These are phyloP conservation scores for Boletus eberwhitei DNA, from an alignment of 768 basidiomycete species.

Conservation along the genomic window DNA sequence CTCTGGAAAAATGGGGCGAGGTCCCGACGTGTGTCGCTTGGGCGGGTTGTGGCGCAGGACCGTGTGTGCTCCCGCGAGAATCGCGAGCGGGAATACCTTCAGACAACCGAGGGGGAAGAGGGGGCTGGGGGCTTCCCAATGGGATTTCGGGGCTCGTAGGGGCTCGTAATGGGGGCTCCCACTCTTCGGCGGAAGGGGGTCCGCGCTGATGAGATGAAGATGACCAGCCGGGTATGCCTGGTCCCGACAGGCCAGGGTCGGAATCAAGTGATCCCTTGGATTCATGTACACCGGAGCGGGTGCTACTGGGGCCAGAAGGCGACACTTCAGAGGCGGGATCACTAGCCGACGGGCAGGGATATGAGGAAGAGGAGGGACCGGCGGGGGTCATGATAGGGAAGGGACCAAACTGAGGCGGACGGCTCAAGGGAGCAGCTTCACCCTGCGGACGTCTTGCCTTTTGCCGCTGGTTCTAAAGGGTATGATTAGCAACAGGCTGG, in stretches of 20 bases:
- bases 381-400: slow-evolving; percentile 47
- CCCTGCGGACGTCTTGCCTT: slow-evolving; percentile 76
- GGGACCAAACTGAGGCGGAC: slow-evolving; percentile 60
- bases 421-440: slow-evolving; percentile 50
- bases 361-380: slow-evolving; percentile 23
- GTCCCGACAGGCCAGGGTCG: slow-evolving; percentile 46
- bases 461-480: slow-evolving; percentile 75
- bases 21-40: slow-evolving; percentile 11
- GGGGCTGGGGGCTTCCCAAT: slow-evolving; percentile 1
- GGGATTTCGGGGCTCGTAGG: slow-evolving; percentile 10
- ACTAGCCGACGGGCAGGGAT: slow-evolving; percentile 7
- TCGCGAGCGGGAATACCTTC: slow-evolving; percentile 8
- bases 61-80: slow-evolving; percentile 12
- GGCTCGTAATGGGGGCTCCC: slow-evolving; percentile 14
- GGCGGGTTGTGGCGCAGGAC: slow-evolving; percentile 8
- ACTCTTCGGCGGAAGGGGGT: slow-evolving; percentile 17
- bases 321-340: slow-evolving; percentile 10
- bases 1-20: slow-evolving; percentile 27
- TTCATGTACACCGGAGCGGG: slow-evolving; percentile 7
- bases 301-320: slow-evolving; percentile 11
- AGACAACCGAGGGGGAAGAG: slow-evolving; percentile 3
- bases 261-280: slow-evolving; percentile 33
- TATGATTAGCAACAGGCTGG: slow-evolving; percentile 5
- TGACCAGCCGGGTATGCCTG: slow-evolving; percentile 48
- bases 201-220: slow-evolving; percentile 11